These are phyloP conservation scores for Candida krabiensis DNA, from an alignment of 805 yeast genomes.

Conservation along the genomic window DNA sequence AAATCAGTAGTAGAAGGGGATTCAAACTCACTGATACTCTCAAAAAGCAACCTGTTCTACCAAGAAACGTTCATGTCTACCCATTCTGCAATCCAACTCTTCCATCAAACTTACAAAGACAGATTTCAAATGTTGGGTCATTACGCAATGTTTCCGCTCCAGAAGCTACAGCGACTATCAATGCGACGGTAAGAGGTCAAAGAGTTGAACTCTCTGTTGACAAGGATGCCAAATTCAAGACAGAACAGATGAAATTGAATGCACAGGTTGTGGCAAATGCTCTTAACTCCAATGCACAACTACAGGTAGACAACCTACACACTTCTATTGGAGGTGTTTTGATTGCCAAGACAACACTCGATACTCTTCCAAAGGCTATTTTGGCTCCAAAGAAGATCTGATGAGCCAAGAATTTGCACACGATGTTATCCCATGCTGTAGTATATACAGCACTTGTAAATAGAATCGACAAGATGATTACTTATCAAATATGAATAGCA, in stretches of 20 bases:
- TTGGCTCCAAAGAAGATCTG: conserved; percentile 9
- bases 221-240: conserved; percentile 20
- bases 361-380: conserved; percentile 22
- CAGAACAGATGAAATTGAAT: conserved; percentile 25
- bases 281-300: conserved; percentile 31
- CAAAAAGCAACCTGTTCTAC: conserved; percentile 15
- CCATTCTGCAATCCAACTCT: conserved; percentile 28
- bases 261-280: conserved; percentile 33
- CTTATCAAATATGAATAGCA: too few relatives aligned
- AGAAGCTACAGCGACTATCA: conserved; percentile 21
- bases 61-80: conserved; percentile 19
- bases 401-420: not conserved
- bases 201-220: conserved; percentile 26
- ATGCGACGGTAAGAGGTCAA: conserved; percentile 28
- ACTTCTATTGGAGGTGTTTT: conserved; percentile 17
- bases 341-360: conserved; percentile 20
- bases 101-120: conserved; percentile 19
- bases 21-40: conserved; percentile 16
- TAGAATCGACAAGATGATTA: not conserved
- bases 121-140: conserved; percentile 9
- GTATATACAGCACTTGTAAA: not conserved
- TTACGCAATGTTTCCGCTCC: conserved; percentile 18
- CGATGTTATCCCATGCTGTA: too few relatives aligned
- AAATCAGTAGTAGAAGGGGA: conserved; percentile 24
- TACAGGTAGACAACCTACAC: conserved; percentile 29